Percentiles rank a stretch among this genome's conserved stretches.
These are phyloP conservation scores for Stephania japonica DNA, from an alignment of 164 flowering plant species.

Conservation along the genomic window DNA sequence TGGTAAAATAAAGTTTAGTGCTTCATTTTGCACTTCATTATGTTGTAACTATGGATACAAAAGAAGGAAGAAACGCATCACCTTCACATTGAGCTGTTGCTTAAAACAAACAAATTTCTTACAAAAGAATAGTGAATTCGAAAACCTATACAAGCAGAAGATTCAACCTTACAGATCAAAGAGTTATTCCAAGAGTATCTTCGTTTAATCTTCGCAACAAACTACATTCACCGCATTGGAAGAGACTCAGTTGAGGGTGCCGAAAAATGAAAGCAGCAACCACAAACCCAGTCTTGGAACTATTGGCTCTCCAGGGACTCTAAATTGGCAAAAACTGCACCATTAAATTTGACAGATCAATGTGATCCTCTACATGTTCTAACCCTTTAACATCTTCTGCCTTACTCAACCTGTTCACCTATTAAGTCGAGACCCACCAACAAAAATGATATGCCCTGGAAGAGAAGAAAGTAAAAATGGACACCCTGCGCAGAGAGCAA, in stretches of 20 bases:
- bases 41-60: not conserved
- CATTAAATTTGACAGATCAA: not conserved
- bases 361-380: not conserved
- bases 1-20: not conserved
- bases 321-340: not conserved
- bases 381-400: not conserved
- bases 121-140: constrained; percentile 33
- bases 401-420: constrained; percentile 69
- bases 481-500: constrained; percentile 81
- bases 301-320: constrained; percentile 1
- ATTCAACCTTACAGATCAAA: constrained; percentile 16
- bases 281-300: not conserved
- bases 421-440: constrained; percentile 83
- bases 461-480: constrained; percentile 85
- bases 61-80: not conserved
- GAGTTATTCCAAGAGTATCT: constrained; percentile 5
- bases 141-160: constrained; percentile 19
- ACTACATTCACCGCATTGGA: not conserved
- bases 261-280: constrained; percentile 6
- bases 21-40: not conserved
- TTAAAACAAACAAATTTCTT: constrained; percentile 20
- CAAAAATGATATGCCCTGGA: constrained; percentile 78
- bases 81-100: not conserved
- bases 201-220: constrained; percentile 5
- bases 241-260: not conserved